These are phyloP conservation scores for Fistulina hepatica DNA, from an alignment of 1,284 basidiomycete species.

Conservation along the genomic window DNA sequence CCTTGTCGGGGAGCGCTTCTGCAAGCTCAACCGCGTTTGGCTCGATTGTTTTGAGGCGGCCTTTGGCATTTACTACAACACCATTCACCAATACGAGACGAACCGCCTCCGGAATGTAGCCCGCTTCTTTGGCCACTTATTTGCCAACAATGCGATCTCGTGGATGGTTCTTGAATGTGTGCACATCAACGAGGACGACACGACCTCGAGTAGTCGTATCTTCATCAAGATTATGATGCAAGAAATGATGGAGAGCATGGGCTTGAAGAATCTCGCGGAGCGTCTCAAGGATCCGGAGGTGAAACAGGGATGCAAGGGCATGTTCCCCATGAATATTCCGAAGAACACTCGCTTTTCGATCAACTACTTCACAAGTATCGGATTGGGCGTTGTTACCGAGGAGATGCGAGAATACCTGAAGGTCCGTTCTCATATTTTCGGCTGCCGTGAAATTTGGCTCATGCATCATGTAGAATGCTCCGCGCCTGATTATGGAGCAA, in stretches of 20 bases:
- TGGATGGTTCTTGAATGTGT: constrained; percentile 83
- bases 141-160: constrained; percentile 79
- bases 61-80: constrained; percentile 87
- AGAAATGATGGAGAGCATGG: constrained; percentile 92
- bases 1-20: constrained; percentile 90
- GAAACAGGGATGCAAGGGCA: constrained; percentile 60
- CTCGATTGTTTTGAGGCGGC: constrained; percentile 82
- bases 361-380: constrained; percentile 96
- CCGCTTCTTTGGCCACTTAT: constrained; percentile 87
- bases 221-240: constrained; percentile 95
- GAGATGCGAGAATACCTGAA: constrained; percentile 95
- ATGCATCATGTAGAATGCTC: constrained; percentile 58
- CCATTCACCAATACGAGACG: constrained; percentile 97
- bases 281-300: constrained; percentile 84
- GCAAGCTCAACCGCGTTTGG: constrained; percentile 93
- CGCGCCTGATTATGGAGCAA: constrained; percentile 86
- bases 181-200: constrained; percentile 96
- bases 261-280: constrained; percentile 72
- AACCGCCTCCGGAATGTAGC: constrained; percentile 96
- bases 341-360: constrained; percentile 96
- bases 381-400: constrained; percentile 84
- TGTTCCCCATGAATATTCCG: constrained; percentile 95
- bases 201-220: constrained; percentile 92
- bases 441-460: constrained; percentile 4
- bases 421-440: constrained; percentile 32